A percentile compares a stretch with the other conserved stretches of the same genome.
phyloP scores from a whole-genome alignment of 768 basidiomycete species.

The Lactarius indigo region DNA sequence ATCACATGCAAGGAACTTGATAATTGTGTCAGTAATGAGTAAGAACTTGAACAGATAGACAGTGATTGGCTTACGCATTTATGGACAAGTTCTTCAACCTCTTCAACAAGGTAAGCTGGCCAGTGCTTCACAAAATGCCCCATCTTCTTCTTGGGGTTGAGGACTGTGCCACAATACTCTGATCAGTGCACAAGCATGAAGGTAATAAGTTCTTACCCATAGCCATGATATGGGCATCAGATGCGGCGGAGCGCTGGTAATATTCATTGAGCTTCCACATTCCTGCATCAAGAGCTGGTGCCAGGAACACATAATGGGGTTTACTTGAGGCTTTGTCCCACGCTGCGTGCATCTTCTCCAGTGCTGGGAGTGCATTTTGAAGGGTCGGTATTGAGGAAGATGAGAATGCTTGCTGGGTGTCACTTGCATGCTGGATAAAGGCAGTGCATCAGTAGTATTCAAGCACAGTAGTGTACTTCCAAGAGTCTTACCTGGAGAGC shows the following conservation, averaged over 20 bases:
- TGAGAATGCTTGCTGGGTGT: not conserved
- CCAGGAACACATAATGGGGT: not conserved
- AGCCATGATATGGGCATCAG: not conserved
- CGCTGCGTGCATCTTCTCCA: not conserved
- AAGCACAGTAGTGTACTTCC: not conserved
- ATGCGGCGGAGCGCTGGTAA: not conserved
- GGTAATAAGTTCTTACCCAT: not conserved
- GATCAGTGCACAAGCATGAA: no score
- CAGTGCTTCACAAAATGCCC: no score
- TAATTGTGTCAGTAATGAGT: not conserved
- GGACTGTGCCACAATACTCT: no score
- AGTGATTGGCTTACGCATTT: no score
- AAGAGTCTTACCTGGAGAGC: not conserved
- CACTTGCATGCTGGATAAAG: not conserved
- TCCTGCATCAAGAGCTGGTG: not conserved
- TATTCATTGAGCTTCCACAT: not conserved
- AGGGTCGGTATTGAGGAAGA: not conserved
- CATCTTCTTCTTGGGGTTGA: no score
- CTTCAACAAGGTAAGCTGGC: no score
- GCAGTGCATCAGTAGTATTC: not conserved
- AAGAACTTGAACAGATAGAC: no score
- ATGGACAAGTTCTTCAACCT: no score
- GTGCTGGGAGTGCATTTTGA: not conserved
- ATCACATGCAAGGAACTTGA: no score
- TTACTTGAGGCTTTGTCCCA: not conserved